A percentile compares a stretch with the other conserved stretches of the same genome.
phyloP scores from a whole-genome alignment of 2,329 filamentous ascomycete species.

The Didymosphaeria variabile region DNA sequence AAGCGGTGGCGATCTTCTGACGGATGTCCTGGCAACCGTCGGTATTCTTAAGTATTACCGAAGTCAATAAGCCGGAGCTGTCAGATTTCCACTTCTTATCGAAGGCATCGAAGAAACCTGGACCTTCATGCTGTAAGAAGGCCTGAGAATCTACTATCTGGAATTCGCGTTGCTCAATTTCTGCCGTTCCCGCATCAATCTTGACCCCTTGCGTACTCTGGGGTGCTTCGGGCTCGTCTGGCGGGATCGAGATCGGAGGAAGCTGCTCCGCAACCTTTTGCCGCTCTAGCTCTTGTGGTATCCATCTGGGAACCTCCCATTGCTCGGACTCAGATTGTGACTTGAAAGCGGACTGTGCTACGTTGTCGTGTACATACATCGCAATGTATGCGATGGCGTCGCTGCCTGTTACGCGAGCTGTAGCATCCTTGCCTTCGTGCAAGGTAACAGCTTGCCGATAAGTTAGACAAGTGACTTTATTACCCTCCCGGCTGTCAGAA shows the following conservation, averaged over 20 bases:
- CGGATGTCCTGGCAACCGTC: conserved; percentile 42
- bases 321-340: conserved; percentile 55
- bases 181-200: conserved; percentile 13
- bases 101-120: conserved; percentile 48
- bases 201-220: conserved; percentile 18
- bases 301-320: conserved; percentile 57
- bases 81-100: conserved; percentile 33
- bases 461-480: conserved; percentile 65
- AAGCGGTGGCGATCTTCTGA: conserved; percentile 33
- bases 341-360: conserved; percentile 49
- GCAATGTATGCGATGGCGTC: conserved; percentile 64
- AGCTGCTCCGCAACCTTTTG: conserved; percentile 25
- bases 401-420: conserved; percentile 51
- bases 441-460: conserved; percentile 62
- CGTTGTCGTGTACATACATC: conserved; percentile 64
- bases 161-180: conserved; percentile 32
- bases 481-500: conserved; percentile 62
- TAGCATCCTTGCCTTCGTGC: conserved; percentile 58
- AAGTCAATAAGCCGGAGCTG: conserved; percentile 26
- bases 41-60: conserved; percentile 32
- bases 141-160: conserved; percentile 44
- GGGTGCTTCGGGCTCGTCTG: conserved; percentile 15
- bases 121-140: conserved; percentile 48
- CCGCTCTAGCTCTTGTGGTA: conserved; percentile 43
- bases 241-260: conserved; percentile 23